Evolutionary conservation across 257 asterid genomes (phyloP).

Genomic region (Rauvolfia tetraphylla): DNA sequence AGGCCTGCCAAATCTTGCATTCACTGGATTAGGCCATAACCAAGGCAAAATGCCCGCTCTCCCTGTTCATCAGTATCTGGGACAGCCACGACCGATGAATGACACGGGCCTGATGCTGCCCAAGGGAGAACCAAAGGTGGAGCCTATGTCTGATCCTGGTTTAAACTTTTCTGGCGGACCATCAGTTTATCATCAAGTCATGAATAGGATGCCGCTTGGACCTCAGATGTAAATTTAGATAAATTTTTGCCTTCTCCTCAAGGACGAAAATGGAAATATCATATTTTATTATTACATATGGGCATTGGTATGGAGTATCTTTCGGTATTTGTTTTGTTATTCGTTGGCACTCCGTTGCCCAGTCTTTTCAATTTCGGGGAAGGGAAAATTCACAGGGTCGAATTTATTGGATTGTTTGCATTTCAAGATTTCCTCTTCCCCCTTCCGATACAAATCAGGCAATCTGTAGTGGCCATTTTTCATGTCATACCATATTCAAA

Average conservation of each 20-base stretch:
- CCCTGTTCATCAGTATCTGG: slow-evolving; percentile 42
- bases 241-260: slow-evolving; percentile 18
- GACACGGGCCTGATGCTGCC: slow-evolving; percentile 47
- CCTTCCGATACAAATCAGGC: neutral
- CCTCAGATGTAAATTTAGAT: slow-evolving; percentile 47
- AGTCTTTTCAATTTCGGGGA: slow-evolving; percentile 2
- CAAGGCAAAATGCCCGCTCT: slow-evolving; percentile 38
- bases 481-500: no score
- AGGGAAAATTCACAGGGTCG: neutral
- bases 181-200: slow-evolving; percentile 55
- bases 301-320: neutral
- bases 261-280: slow-evolving; percentile 18
- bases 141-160: slow-evolving; percentile 46
- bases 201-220: slow-evolving; percentile 65
- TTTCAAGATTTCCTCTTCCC: neutral
- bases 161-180: slow-evolving; percentile 39
- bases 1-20: slow-evolving; percentile 34
- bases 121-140: slow-evolving; percentile 52
- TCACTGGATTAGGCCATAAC: slow-evolving; percentile 39
- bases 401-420: neutral
- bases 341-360: neutral
- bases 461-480: neutral
- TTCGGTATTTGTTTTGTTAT: neutral
- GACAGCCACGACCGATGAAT: slow-evolving; percentile 31
- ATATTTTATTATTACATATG: slow-evolving; percentile 9